phyloP scores from a whole-genome alignment of 2,329 filamentous ascomycete genomes.

The Colletotrichum sp. region DNA sequence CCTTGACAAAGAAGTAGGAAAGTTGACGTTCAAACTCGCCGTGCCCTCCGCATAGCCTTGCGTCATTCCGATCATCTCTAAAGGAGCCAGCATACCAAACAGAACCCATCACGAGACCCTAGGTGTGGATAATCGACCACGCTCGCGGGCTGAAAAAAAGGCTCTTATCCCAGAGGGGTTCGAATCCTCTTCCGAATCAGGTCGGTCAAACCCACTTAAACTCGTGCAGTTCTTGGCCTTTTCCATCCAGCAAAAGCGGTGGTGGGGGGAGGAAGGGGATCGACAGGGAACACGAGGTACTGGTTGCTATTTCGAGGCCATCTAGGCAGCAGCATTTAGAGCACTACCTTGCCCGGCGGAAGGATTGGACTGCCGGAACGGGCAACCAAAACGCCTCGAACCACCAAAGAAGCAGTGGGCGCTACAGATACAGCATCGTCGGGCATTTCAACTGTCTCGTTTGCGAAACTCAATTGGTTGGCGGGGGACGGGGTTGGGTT shows the following conservation, averaged over 20 bases:
- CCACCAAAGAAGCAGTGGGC: not conserved
- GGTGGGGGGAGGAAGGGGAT: not conserved
- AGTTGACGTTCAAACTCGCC: not conserved
- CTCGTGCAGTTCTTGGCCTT: not conserved
- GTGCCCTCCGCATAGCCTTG: not conserved
- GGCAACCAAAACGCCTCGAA: not conserved
- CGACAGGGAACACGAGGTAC: constrained; percentile 2
- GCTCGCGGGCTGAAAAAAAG: not conserved
- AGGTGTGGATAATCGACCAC: not conserved
- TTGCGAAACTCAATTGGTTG: not conserved
- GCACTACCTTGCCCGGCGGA: not conserved
- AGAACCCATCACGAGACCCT: not conserved
- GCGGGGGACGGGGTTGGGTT: not conserved
- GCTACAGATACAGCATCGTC: too few relatives aligned
- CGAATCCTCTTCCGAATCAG: not conserved
- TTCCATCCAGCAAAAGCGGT: not conserved
- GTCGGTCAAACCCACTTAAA: not conserved
- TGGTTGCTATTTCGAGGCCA: constrained; percentile 4
- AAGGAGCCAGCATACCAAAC: not conserved
- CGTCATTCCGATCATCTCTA: not conserved
- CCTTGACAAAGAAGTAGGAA: not conserved
- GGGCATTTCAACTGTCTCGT: not conserved
- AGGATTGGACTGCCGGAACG: not conserved
- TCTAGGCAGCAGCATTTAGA: constrained; percentile 15
- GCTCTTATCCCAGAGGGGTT: not conserved